Base-by-base conservation (phyloP, 2,329 filamentous ascomycete genomes). In the Exophiala sp. region DNA sequence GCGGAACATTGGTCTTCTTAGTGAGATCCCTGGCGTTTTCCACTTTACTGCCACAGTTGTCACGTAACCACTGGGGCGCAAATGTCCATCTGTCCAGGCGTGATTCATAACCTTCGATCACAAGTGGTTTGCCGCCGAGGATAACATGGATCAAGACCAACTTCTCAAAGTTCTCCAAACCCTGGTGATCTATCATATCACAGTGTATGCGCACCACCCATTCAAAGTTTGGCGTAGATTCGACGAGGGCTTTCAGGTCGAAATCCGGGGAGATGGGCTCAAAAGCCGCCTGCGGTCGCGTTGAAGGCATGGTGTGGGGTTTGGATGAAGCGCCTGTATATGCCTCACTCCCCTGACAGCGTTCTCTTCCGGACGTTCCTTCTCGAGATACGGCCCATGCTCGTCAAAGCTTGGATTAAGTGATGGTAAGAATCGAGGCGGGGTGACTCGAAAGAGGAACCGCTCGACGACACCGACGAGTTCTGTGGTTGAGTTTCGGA, bases 191-290 rank as follows among this genome's bases (percentile, higher is more conserved):
- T 60, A 97, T 86, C 66, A 88, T 85, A 24, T 86, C 77, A 56
- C 81, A 85, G 3, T 85, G 84, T 29, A 97, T 85, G 42, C 88
- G 82, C 43, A 85, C 80, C 6, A 86, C 90, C 79, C 86, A 93
- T 67, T 89, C 82, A 63, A 98, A 95, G 63, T 95, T 95, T 2
- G 83, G 76, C 0, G 85, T 86, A 7, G 78, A 77, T 50, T 93
- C 83, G 13, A 97, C 87, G 1, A 97, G 74, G 1, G 72, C 70
- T 32, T 80, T 72, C 13, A 97, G 74, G 64, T 97, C 85, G 50
- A 97, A 80, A 63, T 91, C 81, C 0, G 90, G 90, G 0, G 89
- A 80, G 40, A 97, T 86, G 1, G 91, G 90, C 66, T 95, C 88
- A 67, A 97, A 97, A 44, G 89, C 88, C 13, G 89, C 88, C 64